phyloP scores from a whole-genome alignment of 495 filamentous ascomycete genomes.

The Cryomyces minteri region DNA sequence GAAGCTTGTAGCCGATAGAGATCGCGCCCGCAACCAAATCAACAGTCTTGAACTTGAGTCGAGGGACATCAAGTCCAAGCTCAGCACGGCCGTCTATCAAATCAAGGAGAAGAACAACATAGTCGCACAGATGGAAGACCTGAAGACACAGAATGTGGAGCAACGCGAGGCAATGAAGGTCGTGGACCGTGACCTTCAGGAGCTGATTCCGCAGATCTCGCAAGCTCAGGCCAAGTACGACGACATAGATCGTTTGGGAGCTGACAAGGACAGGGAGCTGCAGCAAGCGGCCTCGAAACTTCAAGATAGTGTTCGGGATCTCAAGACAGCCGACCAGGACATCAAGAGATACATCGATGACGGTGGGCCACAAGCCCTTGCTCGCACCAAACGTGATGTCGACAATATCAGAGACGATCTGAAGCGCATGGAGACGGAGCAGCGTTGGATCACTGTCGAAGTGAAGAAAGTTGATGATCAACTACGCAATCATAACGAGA shows the following conservation, averaged over 20 bases:
- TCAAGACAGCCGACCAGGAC: constrained; percentile 52
- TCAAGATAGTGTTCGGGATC: constrained; percentile 52
- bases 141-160: constrained; percentile 43
- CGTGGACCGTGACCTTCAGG: constrained; percentile 50
- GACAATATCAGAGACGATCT: constrained; percentile 47
- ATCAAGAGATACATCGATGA: constrained; percentile 66
- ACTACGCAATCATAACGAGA: constrained; percentile 56
- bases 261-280: constrained; percentile 53
- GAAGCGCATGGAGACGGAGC: constrained; percentile 43
- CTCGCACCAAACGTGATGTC: constrained; percentile 48
- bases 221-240: constrained; percentile 57
- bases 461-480: constrained; percentile 66
- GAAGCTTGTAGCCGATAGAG: constrained; percentile 48
- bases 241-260: constrained; percentile 51
- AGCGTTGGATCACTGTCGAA: constrained; percentile 40
- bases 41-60: constrained; percentile 52
- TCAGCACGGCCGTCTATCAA: constrained; percentile 49
- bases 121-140: constrained; percentile 47
- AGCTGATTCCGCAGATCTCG: constrained; percentile 49
- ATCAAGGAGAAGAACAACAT: constrained; percentile 61
- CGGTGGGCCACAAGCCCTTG: constrained; percentile 55
- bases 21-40: constrained; percentile 47
- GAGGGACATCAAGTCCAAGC: constrained; percentile 46
- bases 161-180: constrained; percentile 47
- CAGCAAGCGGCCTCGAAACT: constrained; percentile 53